These are phyloP conservation scores for Paspalum notatum DNA, from an alignment of 176 grass and related monocot species.

Conservation along the genomic window DNA sequence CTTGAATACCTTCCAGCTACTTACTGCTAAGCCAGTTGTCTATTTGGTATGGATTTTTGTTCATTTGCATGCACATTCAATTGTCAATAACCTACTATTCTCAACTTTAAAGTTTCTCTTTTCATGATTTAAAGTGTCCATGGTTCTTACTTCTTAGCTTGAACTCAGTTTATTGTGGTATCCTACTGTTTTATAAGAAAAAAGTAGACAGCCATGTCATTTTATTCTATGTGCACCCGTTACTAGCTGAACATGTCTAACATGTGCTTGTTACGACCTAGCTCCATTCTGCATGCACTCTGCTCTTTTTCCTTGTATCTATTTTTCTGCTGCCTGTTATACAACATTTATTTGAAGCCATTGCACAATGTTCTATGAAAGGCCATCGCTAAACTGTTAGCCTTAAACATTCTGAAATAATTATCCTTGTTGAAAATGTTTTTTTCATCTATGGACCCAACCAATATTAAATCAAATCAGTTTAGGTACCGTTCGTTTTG, in stretches of 20 bases:
- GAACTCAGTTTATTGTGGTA: not conserved
- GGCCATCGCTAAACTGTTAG: not conserved
- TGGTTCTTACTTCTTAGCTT: conserved; percentile 27
- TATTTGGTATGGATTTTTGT: conserved; percentile 68
- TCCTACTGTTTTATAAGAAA: not conserved
- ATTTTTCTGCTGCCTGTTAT: not conserved
- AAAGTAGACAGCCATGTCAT: not conserved
- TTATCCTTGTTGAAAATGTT: not conserved
- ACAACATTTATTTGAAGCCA: not conserved
- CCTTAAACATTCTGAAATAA: not conserved
- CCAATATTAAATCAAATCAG: not conserved
- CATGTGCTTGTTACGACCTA: not conserved
- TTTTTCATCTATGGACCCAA: not conserved
- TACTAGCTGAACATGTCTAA: not conserved
- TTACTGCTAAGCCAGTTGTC: conserved; percentile 90
- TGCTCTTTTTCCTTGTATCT: conserved; percentile 17
- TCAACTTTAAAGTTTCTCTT: not conserved
- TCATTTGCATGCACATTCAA: not conserved
- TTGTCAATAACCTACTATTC: not conserved
- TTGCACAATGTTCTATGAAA: not conserved
- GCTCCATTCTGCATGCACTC: not conserved
- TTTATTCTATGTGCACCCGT: not conserved
- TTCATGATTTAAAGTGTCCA: not conserved
- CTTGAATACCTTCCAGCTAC: conserved; percentile 93
- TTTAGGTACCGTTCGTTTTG: not conserved